Conservation (phyloP, 2,329 filamentous ascomycete genomes). For the Microcyclospora tardicrescens region DNA sequence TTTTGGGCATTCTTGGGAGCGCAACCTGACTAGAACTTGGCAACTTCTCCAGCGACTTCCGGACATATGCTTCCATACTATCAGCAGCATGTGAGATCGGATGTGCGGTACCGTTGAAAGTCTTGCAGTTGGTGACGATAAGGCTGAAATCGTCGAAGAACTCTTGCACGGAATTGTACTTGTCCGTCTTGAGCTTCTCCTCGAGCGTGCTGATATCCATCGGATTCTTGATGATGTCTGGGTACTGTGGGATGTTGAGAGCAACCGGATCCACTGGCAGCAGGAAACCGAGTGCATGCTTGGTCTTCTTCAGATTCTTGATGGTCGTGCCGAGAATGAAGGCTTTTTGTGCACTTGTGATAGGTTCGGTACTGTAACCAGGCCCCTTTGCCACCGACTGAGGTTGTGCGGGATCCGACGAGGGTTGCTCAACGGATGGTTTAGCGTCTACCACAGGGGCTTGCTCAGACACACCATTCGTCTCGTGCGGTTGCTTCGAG, state of each 20-base stretch:
- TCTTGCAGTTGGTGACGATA: constrained; percentile 64
- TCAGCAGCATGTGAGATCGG: constrained; percentile 56
- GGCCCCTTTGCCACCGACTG: constrained; percentile 8
- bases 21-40: constrained; percentile 46
- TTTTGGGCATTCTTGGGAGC: constrained; percentile 36
- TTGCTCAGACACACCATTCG: too few relatives aligned
- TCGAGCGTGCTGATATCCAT: constrained; percentile 82
- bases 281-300: constrained; percentile 62
- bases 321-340: constrained; percentile 50
- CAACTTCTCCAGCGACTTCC: constrained; percentile 47
- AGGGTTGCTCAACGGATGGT: constrained; percentile 11
- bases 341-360: constrained; percentile 48
- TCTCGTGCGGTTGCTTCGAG: constrained; percentile 3
- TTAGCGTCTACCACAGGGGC: constrained; percentile 1
- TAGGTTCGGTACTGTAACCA: constrained; percentile 28
- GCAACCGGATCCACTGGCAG: constrained; percentile 65
- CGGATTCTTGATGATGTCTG: constrained; percentile 58
- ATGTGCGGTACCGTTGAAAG: constrained; percentile 74
- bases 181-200: constrained; percentile 56
- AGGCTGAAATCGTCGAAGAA: constrained; percentile 64
- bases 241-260: constrained; percentile 63
- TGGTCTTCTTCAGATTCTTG: constrained; percentile 72
- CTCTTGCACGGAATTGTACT: constrained; percentile 57
- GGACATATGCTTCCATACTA: constrained; percentile 46
- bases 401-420: constrained; percentile 3